These are phyloP conservation scores for Casaregolazyma suthepensis DNA, from an alignment of 1,139 yeast species.

Conservation along the genomic window DNA sequence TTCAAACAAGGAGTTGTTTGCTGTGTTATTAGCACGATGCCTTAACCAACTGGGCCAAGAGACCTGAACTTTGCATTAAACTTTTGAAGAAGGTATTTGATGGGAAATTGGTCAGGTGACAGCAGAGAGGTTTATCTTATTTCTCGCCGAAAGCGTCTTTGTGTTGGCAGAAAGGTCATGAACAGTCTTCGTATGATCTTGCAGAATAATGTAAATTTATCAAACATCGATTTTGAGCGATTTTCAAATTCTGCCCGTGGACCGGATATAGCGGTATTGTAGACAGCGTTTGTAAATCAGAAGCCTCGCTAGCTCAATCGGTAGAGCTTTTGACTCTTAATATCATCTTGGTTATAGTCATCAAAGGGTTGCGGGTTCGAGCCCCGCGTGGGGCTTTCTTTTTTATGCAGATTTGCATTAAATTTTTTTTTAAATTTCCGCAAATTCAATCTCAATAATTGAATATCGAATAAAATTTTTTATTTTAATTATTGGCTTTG, in stretches of 20 bases:
- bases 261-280: background rate
- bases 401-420: background rate
- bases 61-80: conserved; percentile 8
- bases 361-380: conserved; percentile 24
- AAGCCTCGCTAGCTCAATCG: conserved; percentile 7
- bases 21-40: conserved; percentile 19
- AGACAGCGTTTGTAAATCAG: background rate
- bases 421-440: background rate
- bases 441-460: background rate
- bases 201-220: background rate
- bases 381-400: conserved; percentile 22
- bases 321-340: conserved; percentile 6
- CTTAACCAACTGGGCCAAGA: conserved; percentile 20
- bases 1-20: conserved; percentile 14
- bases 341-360: conserved; percentile 9
- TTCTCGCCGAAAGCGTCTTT: background rate
- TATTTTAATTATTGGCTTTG: background rate
- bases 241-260: background rate
- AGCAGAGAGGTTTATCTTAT: too few relatives aligned
- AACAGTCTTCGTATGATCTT: too few relatives aligned
- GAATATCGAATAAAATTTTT: background rate
- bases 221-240: background rate
- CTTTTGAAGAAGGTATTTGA: background rate
- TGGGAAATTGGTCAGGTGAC: background rate
- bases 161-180: too few relatives aligned